phyloP scores from a whole-genome alignment of 139 green algal genomes.

The Ettlia oleoabundans region DNA sequence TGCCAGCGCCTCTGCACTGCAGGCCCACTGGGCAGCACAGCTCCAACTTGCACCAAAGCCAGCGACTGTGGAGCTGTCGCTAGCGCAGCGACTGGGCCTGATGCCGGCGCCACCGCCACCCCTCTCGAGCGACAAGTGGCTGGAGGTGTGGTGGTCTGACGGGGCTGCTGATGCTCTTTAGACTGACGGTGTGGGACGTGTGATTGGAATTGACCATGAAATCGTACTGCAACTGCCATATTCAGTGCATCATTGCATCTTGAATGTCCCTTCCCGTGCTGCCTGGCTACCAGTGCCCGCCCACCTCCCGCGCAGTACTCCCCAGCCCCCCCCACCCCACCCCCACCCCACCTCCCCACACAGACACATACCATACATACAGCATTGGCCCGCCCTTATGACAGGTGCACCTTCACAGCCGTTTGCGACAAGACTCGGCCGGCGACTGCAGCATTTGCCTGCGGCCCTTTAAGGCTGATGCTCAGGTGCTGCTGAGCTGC shows the following conservation, averaged over 20 bases:
- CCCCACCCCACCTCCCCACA: no score
- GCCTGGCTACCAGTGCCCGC: no score
- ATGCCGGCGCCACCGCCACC: slow-evolving; percentile 49
- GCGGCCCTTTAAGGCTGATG: slow-evolving; percentile 59
- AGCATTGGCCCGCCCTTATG: no score
- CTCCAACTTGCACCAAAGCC: not conserved
- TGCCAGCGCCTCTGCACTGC: not conserved
- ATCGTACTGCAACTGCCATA: no score
- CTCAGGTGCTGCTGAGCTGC: slow-evolving; percentile 42
- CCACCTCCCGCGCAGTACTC: no score
- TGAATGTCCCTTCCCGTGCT: no score
- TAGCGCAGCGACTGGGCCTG: slow-evolving; percentile 66
- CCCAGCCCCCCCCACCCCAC: no score
- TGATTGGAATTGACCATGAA: no score
- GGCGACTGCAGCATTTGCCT: slow-evolving; percentile 67
- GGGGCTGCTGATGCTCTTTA: no score
- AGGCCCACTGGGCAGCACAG: not conserved
- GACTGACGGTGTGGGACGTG: no score
- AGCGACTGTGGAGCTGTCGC: not conserved
- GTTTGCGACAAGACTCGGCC: slow-evolving; percentile 37
- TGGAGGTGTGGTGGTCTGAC: slow-evolving; percentile 42
- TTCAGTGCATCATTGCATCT: no score
- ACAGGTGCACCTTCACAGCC: slow-evolving; percentile 10
- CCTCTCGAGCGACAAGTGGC: slow-evolving; percentile 59
- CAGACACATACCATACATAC: no score